Evolutionary conservation across 495 filamentous ascomycete species (phyloP).

Genomic region (Neurospora sp.): DNA sequence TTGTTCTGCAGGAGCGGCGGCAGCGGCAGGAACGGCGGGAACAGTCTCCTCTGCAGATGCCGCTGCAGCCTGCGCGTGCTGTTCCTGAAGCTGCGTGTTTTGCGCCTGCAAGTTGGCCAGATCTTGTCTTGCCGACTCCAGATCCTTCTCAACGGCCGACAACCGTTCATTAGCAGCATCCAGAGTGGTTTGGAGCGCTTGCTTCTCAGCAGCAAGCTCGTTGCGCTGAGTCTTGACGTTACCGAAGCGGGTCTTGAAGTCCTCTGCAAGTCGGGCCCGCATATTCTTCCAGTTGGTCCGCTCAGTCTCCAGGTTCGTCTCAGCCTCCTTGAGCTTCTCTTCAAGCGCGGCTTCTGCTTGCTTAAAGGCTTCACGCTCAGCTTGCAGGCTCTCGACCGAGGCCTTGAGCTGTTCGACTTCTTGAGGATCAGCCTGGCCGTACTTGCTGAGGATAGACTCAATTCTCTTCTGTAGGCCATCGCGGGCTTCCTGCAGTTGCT

Average conservation of each 20-base stretch:
- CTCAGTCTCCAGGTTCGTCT: conserved; percentile 33
- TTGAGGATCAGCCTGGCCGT: conserved; percentile 86
- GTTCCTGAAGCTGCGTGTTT: conserved; percentile 20
- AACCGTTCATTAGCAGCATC: conserved; percentile 23
- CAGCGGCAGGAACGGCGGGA: conserved; percentile 1
- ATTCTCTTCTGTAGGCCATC: conserved; percentile 89
- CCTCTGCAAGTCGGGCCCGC: conserved; percentile 31
- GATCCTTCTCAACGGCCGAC: conserved; percentile 25
- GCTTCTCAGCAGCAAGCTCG: conserved; percentile 30
- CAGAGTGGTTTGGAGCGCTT: conserved; percentile 22
- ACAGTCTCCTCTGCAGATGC: conserved; percentile 4
- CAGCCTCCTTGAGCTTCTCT: conserved; percentile 38
- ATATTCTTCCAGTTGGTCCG: conserved; percentile 32
- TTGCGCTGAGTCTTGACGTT: conserved; percentile 30
- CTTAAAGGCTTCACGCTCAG: conserved; percentile 59
- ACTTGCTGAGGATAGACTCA: conserved; percentile 89
- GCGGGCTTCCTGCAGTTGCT: conserved; percentile 72
- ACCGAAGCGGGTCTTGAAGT: conserved; percentile 36
- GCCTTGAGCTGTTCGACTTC: conserved; percentile 81
- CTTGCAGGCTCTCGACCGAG: conserved; percentile 47
- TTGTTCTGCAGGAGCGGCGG: conserved; percentile 9
- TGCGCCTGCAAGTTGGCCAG: conserved; percentile 28
- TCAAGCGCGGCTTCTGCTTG: conserved; percentile 49
- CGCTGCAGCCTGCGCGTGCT: conserved; percentile 7
- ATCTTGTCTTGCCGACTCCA: conserved; percentile 26